Evolutionary conservation across 2,329 filamentous ascomycete genomes (phyloP), one percentile per base, ranked within the genome.

Genomic region (Aspergillus novoparasiticus): DNA sequence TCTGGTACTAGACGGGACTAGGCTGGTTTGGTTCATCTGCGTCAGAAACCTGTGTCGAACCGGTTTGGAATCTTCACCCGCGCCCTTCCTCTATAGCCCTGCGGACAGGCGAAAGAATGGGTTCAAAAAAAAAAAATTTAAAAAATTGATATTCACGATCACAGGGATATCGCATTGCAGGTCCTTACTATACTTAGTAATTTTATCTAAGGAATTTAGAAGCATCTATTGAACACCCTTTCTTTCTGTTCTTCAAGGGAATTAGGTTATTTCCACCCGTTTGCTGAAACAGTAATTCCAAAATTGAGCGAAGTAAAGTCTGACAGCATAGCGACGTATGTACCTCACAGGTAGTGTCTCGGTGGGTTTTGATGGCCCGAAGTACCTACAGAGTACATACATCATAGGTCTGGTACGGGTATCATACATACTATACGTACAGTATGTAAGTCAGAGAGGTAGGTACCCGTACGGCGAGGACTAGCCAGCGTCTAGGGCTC

Each of bases 31-130:
- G 61, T 55, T 55, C 23, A 23, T 54, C 58, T 55, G 60, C 62
- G 63, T 65, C 63, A 65, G 63, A 65, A 65, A 60, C 61, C 62
- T 57, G 57, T 59, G 53, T 64, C 59, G 62, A 64, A 64, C 63
- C 56, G 60, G 63, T 62, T 62, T 62, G 51, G 56, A 30, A 43
- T 39, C 12, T 28, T 59, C 34, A 50, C 16, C 57, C 43, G 32
- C 32, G 10, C 32, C 12, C 51, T 39, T 39, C 11, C n/a, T 55
- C 14, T 48, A 6, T 48, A 23, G 43, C 43, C 43, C 43, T 45
- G 43, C 14, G 43, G 43, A 45, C 43, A 11, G 43, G 43, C 43
- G 8, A 45, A 45, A 41, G 39, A 41, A 41, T 41, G 39, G 16
- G 39, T 1, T 41, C n/a, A 23, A 45, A 23, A 23, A 45, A 45